Percentiles rank a stretch among this genome's conserved stretches.
phyloP scores from a whole-genome alignment of 2,329 filamentous ascomycete genomes.

The Aspergillus bombycis region DNA sequence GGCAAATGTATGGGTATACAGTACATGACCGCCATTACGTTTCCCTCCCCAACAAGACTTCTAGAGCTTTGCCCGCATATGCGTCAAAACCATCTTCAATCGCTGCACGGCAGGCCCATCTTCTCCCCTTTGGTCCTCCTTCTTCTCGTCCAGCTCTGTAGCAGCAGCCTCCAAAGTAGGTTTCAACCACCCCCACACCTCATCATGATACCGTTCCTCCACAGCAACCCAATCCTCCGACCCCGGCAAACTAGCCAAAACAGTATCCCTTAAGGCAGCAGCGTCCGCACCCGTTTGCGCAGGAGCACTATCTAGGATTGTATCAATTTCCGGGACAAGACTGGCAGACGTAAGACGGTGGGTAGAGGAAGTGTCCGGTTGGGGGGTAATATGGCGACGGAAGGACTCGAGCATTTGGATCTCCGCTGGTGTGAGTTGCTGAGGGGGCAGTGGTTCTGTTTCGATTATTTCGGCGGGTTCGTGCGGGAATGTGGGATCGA shows the following conservation, averaged over 20 bases:
- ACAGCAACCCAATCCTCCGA: slow-evolving; percentile 38
- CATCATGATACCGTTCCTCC: slow-evolving; percentile 52
- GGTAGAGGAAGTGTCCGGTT: not conserved
- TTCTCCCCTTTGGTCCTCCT: slow-evolving; percentile 18
- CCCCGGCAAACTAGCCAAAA: slow-evolving; percentile 34
- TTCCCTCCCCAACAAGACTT: not conserved
- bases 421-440: slow-evolving; percentile 28
- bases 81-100: slow-evolving; percentile 44
- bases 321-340: slow-evolving; percentile 38
- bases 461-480: slow-evolving; percentile 28
- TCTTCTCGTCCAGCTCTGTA: slow-evolving; percentile 53
- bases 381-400: slow-evolving; percentile 22
- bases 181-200: slow-evolving; percentile 69
- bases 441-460: slow-evolving; percentile 25
- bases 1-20: not conserved
- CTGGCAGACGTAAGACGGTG: slow-evolving; percentile 31
- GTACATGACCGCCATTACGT: not conserved
- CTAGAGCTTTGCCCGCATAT: slow-evolving; percentile 32
- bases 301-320: slow-evolving; percentile 32
- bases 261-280: slow-evolving; percentile 32
- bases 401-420: slow-evolving; percentile 38
- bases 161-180: slow-evolving; percentile 60
- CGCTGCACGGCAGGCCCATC: slow-evolving; percentile 42
- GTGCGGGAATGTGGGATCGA: slow-evolving; percentile 35
- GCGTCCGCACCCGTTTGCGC: slow-evolving; percentile 12